Conservation (phyloP, 352 stramenopile species). For the Globisporangium solare region DNA sequence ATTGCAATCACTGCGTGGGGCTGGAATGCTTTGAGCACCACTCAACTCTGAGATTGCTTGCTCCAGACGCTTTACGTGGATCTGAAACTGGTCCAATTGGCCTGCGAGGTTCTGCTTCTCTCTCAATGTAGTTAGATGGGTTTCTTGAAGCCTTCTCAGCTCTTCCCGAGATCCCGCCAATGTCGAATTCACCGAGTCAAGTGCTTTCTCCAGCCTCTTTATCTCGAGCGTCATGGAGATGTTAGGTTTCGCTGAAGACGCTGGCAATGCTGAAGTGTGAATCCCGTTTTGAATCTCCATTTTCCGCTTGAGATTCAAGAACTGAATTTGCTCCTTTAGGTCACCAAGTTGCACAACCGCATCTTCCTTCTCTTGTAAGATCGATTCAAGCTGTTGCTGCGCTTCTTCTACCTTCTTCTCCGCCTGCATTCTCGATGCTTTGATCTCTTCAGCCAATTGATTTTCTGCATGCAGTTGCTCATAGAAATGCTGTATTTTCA, state of each 20-base stretch:
- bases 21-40: slow-evolving; percentile 11
- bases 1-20: slow-evolving; percentile 6
- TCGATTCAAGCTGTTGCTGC: slow-evolving; percentile 28
- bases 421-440: slow-evolving; percentile 18
- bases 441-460: slow-evolving; percentile 39
- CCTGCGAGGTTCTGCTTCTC: slow-evolving; percentile 43
- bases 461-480: slow-evolving; percentile 46
- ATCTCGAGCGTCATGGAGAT: slow-evolving; percentile 27
- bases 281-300: slow-evolving; percentile 25
- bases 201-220: slow-evolving; percentile 31
- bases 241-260: slow-evolving; percentile 4
- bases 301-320: slow-evolving; percentile 36
- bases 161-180: slow-evolving; percentile 37
- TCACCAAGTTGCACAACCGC: slow-evolving; percentile 27
- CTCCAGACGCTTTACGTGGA: slow-evolving; percentile 15
- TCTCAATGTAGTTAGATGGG: slow-evolving; percentile 30
- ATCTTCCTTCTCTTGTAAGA: slow-evolving; percentile 33
- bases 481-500: slow-evolving; percentile 50
- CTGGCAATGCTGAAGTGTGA: neutral
- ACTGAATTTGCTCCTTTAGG: slow-evolving; percentile 57
- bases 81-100: slow-evolving; percentile 25
- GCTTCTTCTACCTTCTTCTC: slow-evolving; percentile 27
- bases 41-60: slow-evolving; percentile 6
- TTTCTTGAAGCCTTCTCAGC: slow-evolving; percentile 37
- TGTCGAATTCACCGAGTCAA: slow-evolving; percentile 36